Conservation (phyloP, 2,329 filamentous ascomycete species). For the Botrytis fragariae region DNA sequence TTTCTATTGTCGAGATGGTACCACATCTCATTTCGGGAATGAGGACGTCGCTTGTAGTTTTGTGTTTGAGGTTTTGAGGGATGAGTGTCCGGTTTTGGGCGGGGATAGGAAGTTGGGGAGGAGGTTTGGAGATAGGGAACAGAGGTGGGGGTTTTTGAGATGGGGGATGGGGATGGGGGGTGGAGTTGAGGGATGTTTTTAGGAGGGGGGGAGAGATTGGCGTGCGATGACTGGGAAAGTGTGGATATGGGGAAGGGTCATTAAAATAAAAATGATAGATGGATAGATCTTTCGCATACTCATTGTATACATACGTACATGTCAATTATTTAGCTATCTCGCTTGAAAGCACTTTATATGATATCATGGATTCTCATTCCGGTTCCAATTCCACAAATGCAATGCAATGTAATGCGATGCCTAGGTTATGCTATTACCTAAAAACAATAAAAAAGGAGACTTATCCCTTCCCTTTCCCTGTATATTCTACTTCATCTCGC, state of each 20-base stretch:
- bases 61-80: constrained; percentile 36
- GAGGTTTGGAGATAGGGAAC: constrained; percentile 46
- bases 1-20: constrained; percentile 28
- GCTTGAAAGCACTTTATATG: neutral
- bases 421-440: neutral
- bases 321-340: neutral
- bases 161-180: constrained; percentile 34
- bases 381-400: neutral
- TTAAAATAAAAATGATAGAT: neutral
- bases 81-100: constrained; percentile 31
- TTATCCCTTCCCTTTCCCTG: neutral
- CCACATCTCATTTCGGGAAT: constrained; percentile 1
- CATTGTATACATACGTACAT: neutral
- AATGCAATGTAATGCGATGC: neutral
- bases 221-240: neutral
- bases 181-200: no score
- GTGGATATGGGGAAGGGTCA: neutral
- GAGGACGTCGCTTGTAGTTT: constrained; percentile 15
- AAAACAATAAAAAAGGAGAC: neutral
- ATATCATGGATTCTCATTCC: neutral
- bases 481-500: constrained; percentile 21
- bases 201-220: constrained; percentile 33
- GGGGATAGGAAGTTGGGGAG: constrained; percentile 7
- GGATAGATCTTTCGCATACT: neutral
- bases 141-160: constrained; percentile 53